Evolutionary conservation across 768 basidiomycete species (phyloP).

Genomic region (Boletus insuetus): DNA sequence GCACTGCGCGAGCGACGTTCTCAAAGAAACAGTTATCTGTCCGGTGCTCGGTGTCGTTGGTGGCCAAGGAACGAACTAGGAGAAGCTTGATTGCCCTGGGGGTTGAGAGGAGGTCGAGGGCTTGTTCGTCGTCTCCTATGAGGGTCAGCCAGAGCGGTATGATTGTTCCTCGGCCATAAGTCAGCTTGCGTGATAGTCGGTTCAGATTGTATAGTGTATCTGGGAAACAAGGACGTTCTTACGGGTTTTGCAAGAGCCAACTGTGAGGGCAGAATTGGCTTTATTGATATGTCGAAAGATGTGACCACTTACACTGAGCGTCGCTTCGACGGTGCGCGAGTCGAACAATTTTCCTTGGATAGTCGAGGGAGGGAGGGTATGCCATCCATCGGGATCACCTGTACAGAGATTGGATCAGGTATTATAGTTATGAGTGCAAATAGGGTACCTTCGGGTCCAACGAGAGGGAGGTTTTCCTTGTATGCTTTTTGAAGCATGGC

Average conservation of each 20-base stretch:
- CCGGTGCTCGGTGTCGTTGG: slow-evolving; percentile 36
- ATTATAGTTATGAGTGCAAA: no score
- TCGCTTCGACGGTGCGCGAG: slow-evolving; percentile 28
- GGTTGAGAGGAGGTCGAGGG: slow-evolving; percentile 47
- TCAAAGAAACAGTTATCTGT: slow-evolving; percentile 48
- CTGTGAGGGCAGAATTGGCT: slow-evolving; percentile 25
- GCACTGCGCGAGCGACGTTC: slow-evolving; percentile 42
- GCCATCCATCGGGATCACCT: slow-evolving; percentile 42
- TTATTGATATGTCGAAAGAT: neutral
- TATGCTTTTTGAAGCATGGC: slow-evolving; percentile 36
- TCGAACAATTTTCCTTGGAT: slow-evolving; percentile 37
- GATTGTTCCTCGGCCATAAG: slow-evolving; percentile 48
- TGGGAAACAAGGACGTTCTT: slow-evolving; percentile 7
- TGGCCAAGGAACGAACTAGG: slow-evolving; percentile 46
- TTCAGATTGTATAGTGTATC: neutral
- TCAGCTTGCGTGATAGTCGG: slow-evolving; percentile 34
- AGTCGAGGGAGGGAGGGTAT: slow-evolving; percentile 29
- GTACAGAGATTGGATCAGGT: neutral
- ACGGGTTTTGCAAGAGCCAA: slow-evolving; percentile 51
- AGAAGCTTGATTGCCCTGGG: slow-evolving; percentile 40
- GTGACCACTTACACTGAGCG: slow-evolving; percentile 30
- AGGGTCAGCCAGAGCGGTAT: slow-evolving; percentile 52
- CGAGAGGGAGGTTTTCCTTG: slow-evolving; percentile 29
- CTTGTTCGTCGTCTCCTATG: slow-evolving; percentile 42
- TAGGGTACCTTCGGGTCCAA: slow-evolving; percentile 33